Evolutionary conservation across 2,329 filamentous ascomycete species (phyloP), one percentile per base, ranked within the genome.

Genomic region (Pseudovirgaria hyperparasitica): DNA sequence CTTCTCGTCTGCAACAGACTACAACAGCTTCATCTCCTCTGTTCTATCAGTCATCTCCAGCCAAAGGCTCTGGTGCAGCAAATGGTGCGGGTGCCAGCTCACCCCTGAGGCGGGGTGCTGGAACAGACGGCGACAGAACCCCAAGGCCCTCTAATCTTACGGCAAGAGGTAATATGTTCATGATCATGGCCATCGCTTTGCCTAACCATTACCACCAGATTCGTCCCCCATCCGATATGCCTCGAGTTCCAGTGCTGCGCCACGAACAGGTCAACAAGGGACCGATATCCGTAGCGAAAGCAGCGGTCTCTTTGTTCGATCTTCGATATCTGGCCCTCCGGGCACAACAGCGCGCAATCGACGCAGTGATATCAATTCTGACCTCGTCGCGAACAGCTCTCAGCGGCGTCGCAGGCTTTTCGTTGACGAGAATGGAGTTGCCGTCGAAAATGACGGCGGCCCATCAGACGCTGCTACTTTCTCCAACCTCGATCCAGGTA

Each of bases 191-290:
- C 22, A 22, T 18, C 32, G 20, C 21, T 19, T 11, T 14, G 9
- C 5, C 35, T 53, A 28, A 46, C 27, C 35, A 12, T 28, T 6
- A 11, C 26, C 3, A 9, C 2, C 40, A 93, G 87, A 86, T 46
- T 96, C 87, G 0, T 96, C 87, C 1, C 87, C 87, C 2, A 82
- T 96, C 40, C 74, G 76, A 51, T 96, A 94, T 50, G 82, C 82
- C 30, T 75, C 84, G 19, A 93, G 84, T 54, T 93, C 87, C 19
- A 92, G 82, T 47, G 82, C 84, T 15, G 75, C 72, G n/a, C 63
- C 48, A 26, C 48, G 61, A 36, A 57, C 60, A 27, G 57, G 69
- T 37, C 63, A 69, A 25, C 61, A 63, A 27, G 73, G 76, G 38
- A 77, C 80, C 27, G 76, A 87, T 48, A 63, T 82, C 34, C 72